These are phyloP conservation scores for Hymenoscyphus salicellus DNA, from an alignment of 2,329 filamentous ascomycete species.

Conservation along the genomic window DNA sequence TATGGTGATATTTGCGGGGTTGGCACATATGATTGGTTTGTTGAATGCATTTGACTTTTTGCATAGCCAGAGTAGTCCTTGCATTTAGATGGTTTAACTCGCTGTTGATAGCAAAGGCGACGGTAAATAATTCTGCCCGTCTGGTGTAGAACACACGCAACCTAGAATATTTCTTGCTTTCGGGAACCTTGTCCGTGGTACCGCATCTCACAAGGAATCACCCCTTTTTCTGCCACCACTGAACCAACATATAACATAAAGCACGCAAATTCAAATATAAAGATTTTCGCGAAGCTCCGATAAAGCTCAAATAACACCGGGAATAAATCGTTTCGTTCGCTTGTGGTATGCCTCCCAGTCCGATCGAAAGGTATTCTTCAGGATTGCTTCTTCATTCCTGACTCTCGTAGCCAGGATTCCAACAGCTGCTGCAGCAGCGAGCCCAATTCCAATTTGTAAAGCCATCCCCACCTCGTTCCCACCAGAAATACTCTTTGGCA, in stretches of 20 bases:
- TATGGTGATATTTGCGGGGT: slow-evolving; percentile 31
- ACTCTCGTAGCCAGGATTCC: not conserved
- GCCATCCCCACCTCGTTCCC: not conserved
- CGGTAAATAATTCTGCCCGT: too few species aligned
- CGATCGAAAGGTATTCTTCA: slow-evolving; percentile 44
- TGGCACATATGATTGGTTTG: slow-evolving; percentile 28
- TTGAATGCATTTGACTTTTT: slow-evolving; percentile 23
- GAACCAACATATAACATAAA: too few species aligned
- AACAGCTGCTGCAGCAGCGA: not conserved
- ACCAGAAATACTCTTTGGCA: not conserved
- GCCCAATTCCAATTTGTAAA: not conserved
- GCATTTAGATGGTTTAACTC: not conserved
- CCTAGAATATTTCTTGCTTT: too few species aligned
- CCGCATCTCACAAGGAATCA: too few species aligned
- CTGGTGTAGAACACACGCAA: too few species aligned
- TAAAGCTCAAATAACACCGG: slow-evolving; percentile 40
- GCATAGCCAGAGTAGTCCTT: slow-evolving; percentile 6
- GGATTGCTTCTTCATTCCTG: slow-evolving; percentile 48
- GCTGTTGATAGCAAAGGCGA: too few species aligned
- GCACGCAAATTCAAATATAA: too few species aligned
- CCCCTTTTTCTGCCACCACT: too few species aligned
- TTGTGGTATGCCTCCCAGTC: slow-evolving; percentile 50
- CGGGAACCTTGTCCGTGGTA: too few species aligned
- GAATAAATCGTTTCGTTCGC: slow-evolving; percentile 48
- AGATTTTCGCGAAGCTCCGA: too few species aligned